Evolutionary conservation across 1,139 yeast genomes (phyloP).

Genomic region (Candida gigantensis): DNA sequence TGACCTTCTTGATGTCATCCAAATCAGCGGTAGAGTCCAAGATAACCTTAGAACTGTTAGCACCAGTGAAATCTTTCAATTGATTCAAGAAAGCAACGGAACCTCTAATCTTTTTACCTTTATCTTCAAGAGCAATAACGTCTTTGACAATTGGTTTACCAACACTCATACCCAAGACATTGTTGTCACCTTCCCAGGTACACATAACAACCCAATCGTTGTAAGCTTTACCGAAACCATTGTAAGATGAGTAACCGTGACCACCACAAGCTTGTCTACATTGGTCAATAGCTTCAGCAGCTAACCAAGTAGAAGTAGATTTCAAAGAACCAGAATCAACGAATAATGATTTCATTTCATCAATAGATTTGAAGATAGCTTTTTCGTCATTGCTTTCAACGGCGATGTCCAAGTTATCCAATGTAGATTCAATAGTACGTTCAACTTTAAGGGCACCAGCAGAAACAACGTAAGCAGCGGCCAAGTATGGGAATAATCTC

Average conservation of each 20-base stretch:
- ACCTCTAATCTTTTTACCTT: conserved; percentile 38
- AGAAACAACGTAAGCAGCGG: conserved; percentile 43
- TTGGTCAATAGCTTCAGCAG: conserved; percentile 47
- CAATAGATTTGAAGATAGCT: conserved; percentile 39
- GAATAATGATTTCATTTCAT: conserved; percentile 44
- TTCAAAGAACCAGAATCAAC: conserved; percentile 51
- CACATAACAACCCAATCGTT: conserved; percentile 54
- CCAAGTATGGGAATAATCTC: conserved; percentile 47
- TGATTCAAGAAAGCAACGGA: conserved; percentile 42
- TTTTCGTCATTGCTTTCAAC: conserved; percentile 37
- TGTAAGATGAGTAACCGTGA: conserved; percentile 50
- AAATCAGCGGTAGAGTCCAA: conserved; percentile 32
- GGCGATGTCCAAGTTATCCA: conserved; percentile 36
- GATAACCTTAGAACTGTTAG: conserved; percentile 24
- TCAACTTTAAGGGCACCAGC: conserved; percentile 43
- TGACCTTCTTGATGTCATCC: conserved; percentile 32
- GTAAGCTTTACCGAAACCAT: conserved; percentile 50
- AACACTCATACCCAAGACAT: conserved; percentile 46
- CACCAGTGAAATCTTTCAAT: conserved; percentile 29
- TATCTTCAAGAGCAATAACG: conserved; percentile 29
- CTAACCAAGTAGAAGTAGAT: conserved; percentile 51
- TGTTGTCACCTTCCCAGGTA: conserved; percentile 58
- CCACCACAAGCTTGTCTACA: conserved; percentile 56
- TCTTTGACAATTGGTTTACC: conserved; percentile 49
- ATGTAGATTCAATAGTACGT: conserved; percentile 29